Evolutionary conservation across 345 rosid species (phyloP).

Genomic region (Citrus unshiu): DNA sequence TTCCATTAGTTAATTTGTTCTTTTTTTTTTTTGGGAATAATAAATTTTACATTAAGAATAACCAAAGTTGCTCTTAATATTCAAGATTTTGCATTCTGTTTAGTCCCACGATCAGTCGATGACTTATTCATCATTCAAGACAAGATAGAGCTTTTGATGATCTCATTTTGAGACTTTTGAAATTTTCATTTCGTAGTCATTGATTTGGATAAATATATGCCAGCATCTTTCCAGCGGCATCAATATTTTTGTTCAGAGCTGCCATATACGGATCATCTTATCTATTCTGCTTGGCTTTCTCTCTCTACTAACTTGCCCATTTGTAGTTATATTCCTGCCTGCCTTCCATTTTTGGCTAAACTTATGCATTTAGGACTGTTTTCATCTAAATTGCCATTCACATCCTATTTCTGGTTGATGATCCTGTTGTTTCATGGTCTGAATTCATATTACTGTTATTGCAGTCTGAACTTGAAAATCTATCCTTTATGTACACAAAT

Average conservation of each 20-base stretch:
- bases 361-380: background rate
- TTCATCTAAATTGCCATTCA: background rate
- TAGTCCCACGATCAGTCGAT: background rate
- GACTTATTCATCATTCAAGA: background rate
- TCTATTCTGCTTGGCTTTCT: background rate
- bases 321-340: background rate
- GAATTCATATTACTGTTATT: constrained; percentile 10
- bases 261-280: background rate
- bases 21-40: background rate
- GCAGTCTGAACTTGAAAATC: constrained; percentile 97
- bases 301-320: background rate
- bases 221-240: background rate
- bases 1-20: background rate
- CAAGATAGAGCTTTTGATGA: background rate
- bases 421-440: background rate
- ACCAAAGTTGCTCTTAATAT: background rate
- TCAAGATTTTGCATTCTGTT: background rate
- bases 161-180: background rate
- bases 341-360: background rate
- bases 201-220: background rate
- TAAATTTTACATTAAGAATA: background rate
- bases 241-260: background rate
- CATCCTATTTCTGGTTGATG: background rate
- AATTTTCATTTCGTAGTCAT: too few species aligned
- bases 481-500: constrained; percentile 90